Base-by-base conservation (phyloP, 257 asterid genomes). In the Penstemon davidsonii region DNA sequence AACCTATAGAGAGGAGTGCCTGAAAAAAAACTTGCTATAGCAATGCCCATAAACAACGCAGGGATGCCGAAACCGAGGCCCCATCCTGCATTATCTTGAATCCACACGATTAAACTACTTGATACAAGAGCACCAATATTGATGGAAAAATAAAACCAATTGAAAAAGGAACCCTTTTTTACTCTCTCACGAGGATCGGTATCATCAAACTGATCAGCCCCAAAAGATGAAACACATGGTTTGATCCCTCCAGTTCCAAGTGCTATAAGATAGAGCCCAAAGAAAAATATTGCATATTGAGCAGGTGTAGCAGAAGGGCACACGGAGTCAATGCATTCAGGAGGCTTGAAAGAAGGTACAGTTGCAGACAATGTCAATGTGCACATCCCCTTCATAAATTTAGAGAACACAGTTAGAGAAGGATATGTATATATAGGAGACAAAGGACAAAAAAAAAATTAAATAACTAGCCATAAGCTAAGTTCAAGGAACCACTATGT, bases 211-310 rank as follows among this genome's bases (percentile, higher is more conserved):
- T 90, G 99, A 76, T 93, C 96, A 2, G 99, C 99, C 52, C 97
- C 99, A 59, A 93, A 93, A 40, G 97, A 87, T 13, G 99, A 88
- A 71, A 90, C 99, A 55, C 99, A 90, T 10, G 99, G 99, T 67
- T 93, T 90, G 72, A 93, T 93, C 59, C 99, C 99, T 51, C 97
- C 97, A 1, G 97, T 90, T 65, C 99, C 99, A 12, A 93, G 95
- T 47, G 97, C 96, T 51, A 84, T 86, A 62, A 93, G 88, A 80
- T 91, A 94, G 5, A 93, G 87, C 67, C 99, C 99, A 41, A 82
- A 9, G 79, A 85, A 88, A 60, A 91, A 80, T 70, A 91, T 46
- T n/a, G 84, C 83, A 70, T 91, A 88, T 71, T 94, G 96, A 66
- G 83, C 79, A 45, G 96, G 84, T 50, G 90, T 56, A 42, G 97